These are phyloP conservation scores for Stagonosporopsis chrysanthemi DNA, from an alignment of 2,329 filamentous ascomycete species.

Conservation along the genomic window DNA sequence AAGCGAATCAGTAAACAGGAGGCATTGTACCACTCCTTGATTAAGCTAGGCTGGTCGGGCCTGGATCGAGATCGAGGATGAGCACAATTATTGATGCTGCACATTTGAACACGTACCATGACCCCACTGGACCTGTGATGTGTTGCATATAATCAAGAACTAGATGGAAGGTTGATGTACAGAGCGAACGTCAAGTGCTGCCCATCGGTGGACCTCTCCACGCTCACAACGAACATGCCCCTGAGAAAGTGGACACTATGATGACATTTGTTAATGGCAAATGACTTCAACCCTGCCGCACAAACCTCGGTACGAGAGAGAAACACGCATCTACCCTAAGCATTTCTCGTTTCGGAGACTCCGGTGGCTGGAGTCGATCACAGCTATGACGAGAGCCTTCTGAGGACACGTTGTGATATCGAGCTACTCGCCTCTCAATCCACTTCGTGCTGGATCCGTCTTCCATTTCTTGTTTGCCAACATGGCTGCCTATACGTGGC, in stretches of 20 bases:
- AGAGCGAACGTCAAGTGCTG: slow-evolving; percentile 16
- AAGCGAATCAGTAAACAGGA: slow-evolving; percentile 16
- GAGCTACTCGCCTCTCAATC: background rate
- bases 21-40: slow-evolving; percentile 10
- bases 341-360: background rate
- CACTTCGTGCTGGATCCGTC: background rate
- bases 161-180: slow-evolving; percentile 14
- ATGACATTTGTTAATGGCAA: slow-evolving; percentile 9
- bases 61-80: slow-evolving; percentile 17
- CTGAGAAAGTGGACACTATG: slow-evolving; percentile 2
- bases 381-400: background rate
- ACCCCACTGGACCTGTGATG: slow-evolving; percentile 14
- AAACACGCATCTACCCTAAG: background rate
- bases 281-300: background rate
- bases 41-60: slow-evolving; percentile 11
- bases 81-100: slow-evolving; percentile 6
- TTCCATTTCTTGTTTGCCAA: background rate
- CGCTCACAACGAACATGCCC: background rate
- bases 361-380: background rate
- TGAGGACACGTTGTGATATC: background rate
- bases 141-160: slow-evolving; percentile 10
- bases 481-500: slow-evolving; percentile 14
- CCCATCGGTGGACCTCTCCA: slow-evolving; percentile 10
- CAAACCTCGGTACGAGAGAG: slow-evolving; percentile 5
- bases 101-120: slow-evolving; percentile 3